A percentile compares a stretch with the other conserved stretches of the same genome.
phyloP scores from a whole-genome alignment of 352 stramenopile genomes.

The Phytophthora cryptogea region DNA sequence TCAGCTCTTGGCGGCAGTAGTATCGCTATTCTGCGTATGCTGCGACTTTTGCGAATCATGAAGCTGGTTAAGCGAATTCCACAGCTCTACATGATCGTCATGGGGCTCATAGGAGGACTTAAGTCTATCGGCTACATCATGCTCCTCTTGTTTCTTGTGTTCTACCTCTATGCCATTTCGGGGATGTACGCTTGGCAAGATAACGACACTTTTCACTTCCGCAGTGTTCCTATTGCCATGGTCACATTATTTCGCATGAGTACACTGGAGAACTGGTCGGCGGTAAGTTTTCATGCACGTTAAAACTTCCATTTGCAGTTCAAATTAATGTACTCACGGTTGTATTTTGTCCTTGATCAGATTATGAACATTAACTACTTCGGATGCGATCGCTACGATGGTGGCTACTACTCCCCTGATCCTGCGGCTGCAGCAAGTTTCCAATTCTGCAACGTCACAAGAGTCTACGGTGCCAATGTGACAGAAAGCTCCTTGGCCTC shows the following conservation, averaged over 20 bases:
- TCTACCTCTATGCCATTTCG: slow-evolving; percentile 91
- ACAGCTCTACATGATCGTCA: slow-evolving; percentile 92
- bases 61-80: slow-evolving; percentile 91
- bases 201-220: slow-evolving; percentile 89
- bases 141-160: slow-evolving; percentile 85
- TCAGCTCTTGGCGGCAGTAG: slow-evolving; percentile 68
- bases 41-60: slow-evolving; percentile 89
- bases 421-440: slow-evolving; percentile 38
- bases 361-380: slow-evolving; percentile 88
- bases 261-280: slow-evolving; percentile 82
- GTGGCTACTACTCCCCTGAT: slow-evolving; percentile 71
- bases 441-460: slow-evolving; percentile 69
- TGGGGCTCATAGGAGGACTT: slow-evolving; percentile 87
- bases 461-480: slow-evolving; percentile 55
- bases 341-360: slow-evolving; percentile 21
- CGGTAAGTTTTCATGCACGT: slow-evolving; percentile 41
- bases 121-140: slow-evolving; percentile 92
- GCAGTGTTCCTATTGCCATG: slow-evolving; percentile 78
- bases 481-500: slow-evolving; percentile 42
- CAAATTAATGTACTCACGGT: slow-evolving; percentile 2
- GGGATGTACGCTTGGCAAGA: slow-evolving; percentile 90
- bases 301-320: not conserved
- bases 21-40: slow-evolving; percentile 84
- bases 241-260: slow-evolving; percentile 85
- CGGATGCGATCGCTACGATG: slow-evolving; percentile 62